phyloP scores from a whole-genome alignment of 192 early-diverging fungal genomes.

The Gigaspora rosea region DNA sequence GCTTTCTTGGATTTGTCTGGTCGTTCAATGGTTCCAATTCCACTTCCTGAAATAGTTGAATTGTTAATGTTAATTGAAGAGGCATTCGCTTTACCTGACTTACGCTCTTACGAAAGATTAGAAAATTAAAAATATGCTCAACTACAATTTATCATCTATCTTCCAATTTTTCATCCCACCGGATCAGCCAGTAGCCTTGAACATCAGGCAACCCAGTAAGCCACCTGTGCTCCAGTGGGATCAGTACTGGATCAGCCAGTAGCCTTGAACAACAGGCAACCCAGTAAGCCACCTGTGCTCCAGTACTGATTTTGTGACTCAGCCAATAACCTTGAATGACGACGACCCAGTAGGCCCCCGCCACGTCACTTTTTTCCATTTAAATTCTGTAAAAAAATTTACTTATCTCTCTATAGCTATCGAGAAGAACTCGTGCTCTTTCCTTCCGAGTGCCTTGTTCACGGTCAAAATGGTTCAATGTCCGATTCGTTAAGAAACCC shows the following conservation, averaged over 20 bases:
- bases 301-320: background rate
- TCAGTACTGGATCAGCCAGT: background rate
- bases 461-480: background rate
- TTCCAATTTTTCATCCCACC: background rate
- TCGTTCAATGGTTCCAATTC: background rate
- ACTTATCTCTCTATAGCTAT: background rate
- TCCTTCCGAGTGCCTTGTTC: background rate
- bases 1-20: too few species aligned
- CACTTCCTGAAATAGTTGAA: background rate
- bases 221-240: background rate
- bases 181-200: background rate
- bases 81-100: background rate
- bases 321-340: background rate
- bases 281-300: background rate
- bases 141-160: background rate
- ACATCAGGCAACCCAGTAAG: too few species aligned
- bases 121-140: too few species aligned
- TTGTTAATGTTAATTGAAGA: background rate
- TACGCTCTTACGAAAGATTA: background rate
- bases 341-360: background rate
- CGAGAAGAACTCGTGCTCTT: constrained; percentile 2
- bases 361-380: background rate
- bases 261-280: too few species aligned
- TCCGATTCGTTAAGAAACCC: background rate
- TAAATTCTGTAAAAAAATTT: background rate